Percentiles rank a stretch among this genome's conserved stretches.
These are phyloP conservation scores for Cucumis melo DNA, from an alignment of 306 rosid species.

Conservation along the genomic window DNA sequence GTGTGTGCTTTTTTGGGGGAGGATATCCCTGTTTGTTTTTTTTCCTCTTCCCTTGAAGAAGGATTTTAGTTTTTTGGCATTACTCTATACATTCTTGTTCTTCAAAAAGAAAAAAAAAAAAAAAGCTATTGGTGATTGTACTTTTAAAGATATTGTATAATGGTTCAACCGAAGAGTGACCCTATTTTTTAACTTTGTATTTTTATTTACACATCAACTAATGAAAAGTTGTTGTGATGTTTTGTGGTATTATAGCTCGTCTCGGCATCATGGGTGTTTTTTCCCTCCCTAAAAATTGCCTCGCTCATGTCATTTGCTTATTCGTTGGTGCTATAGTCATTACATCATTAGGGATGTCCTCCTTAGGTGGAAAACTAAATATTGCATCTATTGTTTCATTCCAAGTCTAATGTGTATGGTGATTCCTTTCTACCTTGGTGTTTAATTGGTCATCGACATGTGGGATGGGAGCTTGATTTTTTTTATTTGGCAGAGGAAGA, in stretches of 20 bases:
- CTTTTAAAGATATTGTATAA: conserved; percentile 1
- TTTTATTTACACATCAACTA: neutral
- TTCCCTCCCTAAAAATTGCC: conserved; percentile 50
- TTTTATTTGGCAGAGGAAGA: conserved; percentile 26
- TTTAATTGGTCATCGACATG: conserved; percentile 60
- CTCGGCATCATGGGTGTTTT: conserved; percentile 60
- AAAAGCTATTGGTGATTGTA: too few species aligned
- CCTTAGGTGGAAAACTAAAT: conserved; percentile 21
- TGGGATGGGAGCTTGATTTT: conserved; percentile 59
- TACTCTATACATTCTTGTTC: too few species aligned
- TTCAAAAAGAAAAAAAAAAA: too few species aligned
- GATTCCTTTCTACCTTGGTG: conserved; percentile 58
- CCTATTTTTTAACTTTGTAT: conserved; percentile 91
- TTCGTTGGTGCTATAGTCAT: conserved; percentile 20
- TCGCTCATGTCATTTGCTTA: conserved; percentile 22
- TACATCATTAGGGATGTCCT: conserved; percentile 24
- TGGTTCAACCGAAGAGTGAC: conserved; percentile 99
- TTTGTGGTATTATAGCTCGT: conserved; percentile 53
- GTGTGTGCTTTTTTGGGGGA: too few species aligned
- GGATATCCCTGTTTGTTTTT: too few species aligned
- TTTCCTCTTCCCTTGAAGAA: too few species aligned
- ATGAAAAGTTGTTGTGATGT: conserved; percentile 9
- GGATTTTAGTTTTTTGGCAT: too few species aligned
- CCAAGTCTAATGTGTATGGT: conserved; percentile 63
- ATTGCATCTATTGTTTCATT: conserved; percentile 19